These are phyloP conservation scores for Alternaria brassicae DNA, from an alignment of 2,329 filamentous ascomycete genomes.

Conservation along the genomic window DNA sequence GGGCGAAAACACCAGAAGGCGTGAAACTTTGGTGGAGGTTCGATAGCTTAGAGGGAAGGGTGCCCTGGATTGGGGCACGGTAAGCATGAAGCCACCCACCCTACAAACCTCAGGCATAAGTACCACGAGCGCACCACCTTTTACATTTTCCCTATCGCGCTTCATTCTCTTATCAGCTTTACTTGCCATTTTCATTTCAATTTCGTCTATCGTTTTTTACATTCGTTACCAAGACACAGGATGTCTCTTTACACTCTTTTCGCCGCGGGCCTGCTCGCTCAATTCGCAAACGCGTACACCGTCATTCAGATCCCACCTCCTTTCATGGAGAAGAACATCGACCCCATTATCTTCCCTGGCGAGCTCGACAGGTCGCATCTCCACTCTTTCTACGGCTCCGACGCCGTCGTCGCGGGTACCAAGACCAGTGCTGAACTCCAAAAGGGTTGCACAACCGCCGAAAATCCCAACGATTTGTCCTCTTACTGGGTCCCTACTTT, in stretches of 20 bases:
- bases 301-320: constrained; percentile 41
- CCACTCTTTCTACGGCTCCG: constrained; percentile 57
- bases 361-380: constrained; percentile 52
- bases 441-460: constrained; percentile 54
- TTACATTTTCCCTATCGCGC: constrained; percentile 3
- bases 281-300: constrained; percentile 43
- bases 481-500: constrained; percentile 58
- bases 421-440: constrained; percentile 51
- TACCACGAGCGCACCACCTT: neutral
- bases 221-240: constrained; percentile 33
- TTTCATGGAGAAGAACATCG: constrained; percentile 57
- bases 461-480: constrained; percentile 58
- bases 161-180: constrained; percentile 10
- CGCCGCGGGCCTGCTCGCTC: constrained; percentile 35
- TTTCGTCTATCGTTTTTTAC: constrained; percentile 16
- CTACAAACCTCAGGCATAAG: constrained; percentile 5
- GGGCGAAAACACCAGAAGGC: constrained; percentile 8
- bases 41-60: neutral
- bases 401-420: constrained; percentile 51
- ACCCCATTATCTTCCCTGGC: constrained; percentile 54
- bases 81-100: neutral
- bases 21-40: constrained; percentile 11
- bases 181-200: neutral
- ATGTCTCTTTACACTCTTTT: constrained; percentile 43
- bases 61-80: constrained; percentile 4